These are phyloP conservation scores for Malassezia caprae DNA, from an alignment of 1,284 basidiomycete genomes.

Conservation along the genomic window DNA sequence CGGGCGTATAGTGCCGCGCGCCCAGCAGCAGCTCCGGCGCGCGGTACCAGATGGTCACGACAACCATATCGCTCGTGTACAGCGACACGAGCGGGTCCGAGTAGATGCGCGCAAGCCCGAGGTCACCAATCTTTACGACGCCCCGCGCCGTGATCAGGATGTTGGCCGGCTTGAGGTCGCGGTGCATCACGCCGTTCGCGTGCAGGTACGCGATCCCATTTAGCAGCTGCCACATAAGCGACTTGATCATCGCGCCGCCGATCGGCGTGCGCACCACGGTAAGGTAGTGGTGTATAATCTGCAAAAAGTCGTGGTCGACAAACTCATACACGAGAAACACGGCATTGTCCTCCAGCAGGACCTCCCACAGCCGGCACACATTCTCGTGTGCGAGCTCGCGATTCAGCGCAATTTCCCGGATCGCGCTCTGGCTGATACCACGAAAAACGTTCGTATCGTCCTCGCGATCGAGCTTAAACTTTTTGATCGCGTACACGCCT, in stretches of 20 bases:
- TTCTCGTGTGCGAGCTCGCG: slow-evolving; percentile 88
- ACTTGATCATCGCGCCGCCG: slow-evolving; percentile 70
- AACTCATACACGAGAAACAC: slow-evolving; percentile 88
- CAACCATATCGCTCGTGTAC: slow-evolving; percentile 76
- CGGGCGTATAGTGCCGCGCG: slow-evolving; percentile 90
- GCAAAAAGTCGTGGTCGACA: slow-evolving; percentile 77
- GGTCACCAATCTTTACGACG: slow-evolving; percentile 92
- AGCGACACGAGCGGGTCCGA: slow-evolving; percentile 75
- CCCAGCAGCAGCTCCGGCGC: slow-evolving; percentile 89
- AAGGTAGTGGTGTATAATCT: slow-evolving; percentile 95
- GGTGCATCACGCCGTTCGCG: slow-evolving; percentile 84
- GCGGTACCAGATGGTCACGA: slow-evolving; percentile 98
- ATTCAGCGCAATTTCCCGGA: slow-evolving; percentile 92
- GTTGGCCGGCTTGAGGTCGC: slow-evolving; percentile 96
- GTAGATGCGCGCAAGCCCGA: slow-evolving; percentile 81
- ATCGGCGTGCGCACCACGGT: slow-evolving; percentile 72
- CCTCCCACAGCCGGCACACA: slow-evolving; percentile 78
- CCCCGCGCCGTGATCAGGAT: slow-evolving; percentile 84
- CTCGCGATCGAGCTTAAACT: slow-evolving; percentile 93
- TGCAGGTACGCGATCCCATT: slow-evolving; percentile 92
- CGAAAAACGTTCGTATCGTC: slow-evolving; percentile 61
- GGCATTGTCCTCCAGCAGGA: slow-evolving; percentile 92
- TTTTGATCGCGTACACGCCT: slow-evolving; percentile 78
- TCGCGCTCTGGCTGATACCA: slow-evolving; percentile 93
- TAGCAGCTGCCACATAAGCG: slow-evolving; percentile 86